Evolutionary conservation across 495 filamentous ascomycete species (phyloP).

Genomic region (Hypoxylon fragiforme): DNA sequence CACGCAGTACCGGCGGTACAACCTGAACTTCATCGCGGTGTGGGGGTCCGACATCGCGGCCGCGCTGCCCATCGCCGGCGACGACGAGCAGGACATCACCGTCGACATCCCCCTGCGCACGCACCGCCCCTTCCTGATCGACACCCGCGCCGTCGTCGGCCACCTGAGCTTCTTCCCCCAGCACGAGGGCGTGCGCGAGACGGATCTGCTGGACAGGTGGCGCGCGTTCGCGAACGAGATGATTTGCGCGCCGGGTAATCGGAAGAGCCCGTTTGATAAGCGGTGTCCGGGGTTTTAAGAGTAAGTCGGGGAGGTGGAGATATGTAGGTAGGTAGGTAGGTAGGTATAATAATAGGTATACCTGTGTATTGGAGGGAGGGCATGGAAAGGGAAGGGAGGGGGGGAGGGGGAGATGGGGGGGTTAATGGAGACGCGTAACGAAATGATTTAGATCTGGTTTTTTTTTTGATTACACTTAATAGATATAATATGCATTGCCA

Average conservation of each 20-base stretch:
- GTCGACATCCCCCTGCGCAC: slow-evolving; percentile 29
- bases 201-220: slow-evolving; percentile 57
- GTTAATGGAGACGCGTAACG: too few species aligned
- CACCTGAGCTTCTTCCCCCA: slow-evolving; percentile 53
- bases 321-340: neutral
- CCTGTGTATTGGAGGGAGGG: too few species aligned
- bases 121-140: slow-evolving; percentile 48
- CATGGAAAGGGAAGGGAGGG: too few species aligned
- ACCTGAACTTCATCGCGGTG: slow-evolving; percentile 53
- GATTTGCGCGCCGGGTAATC: slow-evolving; percentile 28
- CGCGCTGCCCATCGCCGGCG: slow-evolving; percentile 34
- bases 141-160: slow-evolving; percentile 55
- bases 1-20: slow-evolving; percentile 48
- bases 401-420: too few species aligned
- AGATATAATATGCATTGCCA: too few species aligned
- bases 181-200: slow-evolving; percentile 48
- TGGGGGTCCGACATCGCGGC: slow-evolving; percentile 47
- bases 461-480: too few species aligned
- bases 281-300: slow-evolving; percentile 35
- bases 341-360: too few species aligned
- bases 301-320: neutral
- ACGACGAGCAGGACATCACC: slow-evolving; percentile 41
- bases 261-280: slow-evolving; percentile 34
- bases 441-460: too few species aligned
- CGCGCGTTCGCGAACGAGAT: slow-evolving; percentile 56